Evolutionary conservation across 139 green algal genomes (phyloP), one percentile per base, ranked within the genome.

Genomic region (Auxenochlorella pyrenoidosa): DNA sequence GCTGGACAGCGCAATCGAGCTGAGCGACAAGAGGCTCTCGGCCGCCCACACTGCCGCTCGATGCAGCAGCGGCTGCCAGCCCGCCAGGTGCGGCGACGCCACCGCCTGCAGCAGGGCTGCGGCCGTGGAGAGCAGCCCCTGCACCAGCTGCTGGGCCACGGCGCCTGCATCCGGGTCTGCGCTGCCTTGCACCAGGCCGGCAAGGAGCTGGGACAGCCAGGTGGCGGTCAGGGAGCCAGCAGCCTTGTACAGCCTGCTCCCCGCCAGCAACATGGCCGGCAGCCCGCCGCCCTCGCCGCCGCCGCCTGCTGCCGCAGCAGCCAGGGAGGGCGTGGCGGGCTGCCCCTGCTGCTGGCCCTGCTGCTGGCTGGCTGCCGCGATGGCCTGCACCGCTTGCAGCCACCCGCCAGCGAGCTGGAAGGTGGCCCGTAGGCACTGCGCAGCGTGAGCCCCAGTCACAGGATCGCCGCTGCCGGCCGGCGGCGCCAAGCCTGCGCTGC

Each of bases 151-250:
- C n/a, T 54, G 40, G 1, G 70, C 79, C 13, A 81, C 54, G 15
- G 41, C 44, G 0, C n/a, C 77, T 4, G 76, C 66, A 15, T 90
- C 86, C 3, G 63, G 66, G 66, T 90, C 86, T 15, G 36, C 73
- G 12, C 28, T 73, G 8, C 83, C 83, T 43, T 81, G 70, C 6
- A 70, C 66, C 34, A 76, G 71, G 0, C 59, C 75, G 22, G 82
- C 28, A 8, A 90, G 41, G 4, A 86, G 59, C 66, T 80, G 86
- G 16, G 86, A 80, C 40, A 90, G 79, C 66, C 80, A 90, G 43
- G 77, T 90, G n/a, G 86, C 80, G 26, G 80, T 86, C 0, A 90
- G 73, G 2, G 86, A 79, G 63, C 65, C 81, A 21, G 73, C 16
- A 0, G 68, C 54, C 30, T 75, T 75, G 71, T 86, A 70, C 60